phyloP scores from a whole-genome alignment of 495 filamentous ascomycete species.

The Daldinia grandis region DNA sequence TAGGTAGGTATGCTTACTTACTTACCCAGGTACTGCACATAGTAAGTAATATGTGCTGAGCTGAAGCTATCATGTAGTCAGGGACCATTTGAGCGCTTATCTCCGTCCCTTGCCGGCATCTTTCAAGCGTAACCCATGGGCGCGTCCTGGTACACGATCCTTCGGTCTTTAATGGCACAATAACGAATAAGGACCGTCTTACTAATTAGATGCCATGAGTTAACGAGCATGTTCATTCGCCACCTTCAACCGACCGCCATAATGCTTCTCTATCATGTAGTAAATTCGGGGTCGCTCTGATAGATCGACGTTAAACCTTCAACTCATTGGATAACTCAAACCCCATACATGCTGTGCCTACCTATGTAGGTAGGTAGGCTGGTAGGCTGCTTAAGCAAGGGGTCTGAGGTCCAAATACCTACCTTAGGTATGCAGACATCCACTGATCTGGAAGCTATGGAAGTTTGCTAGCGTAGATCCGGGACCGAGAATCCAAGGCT shows the following conservation, averaged over 20 bases:
- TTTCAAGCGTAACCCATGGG: constrained; percentile 13
- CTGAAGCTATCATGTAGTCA: neutral
- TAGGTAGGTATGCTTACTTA: no score
- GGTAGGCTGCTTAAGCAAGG: constrained; percentile 25
- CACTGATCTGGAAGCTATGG: constrained; percentile 28
- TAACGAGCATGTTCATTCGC: constrained; percentile 22
- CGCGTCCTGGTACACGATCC: constrained; percentile 37
- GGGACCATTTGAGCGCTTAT: neutral
- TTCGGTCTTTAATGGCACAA: constrained; percentile 13
- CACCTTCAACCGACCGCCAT: constrained; percentile 28
- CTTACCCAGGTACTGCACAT: no score
- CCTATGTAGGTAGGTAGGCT: no score
- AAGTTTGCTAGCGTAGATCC: constrained; percentile 37
- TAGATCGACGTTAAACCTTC: constrained; percentile 24
- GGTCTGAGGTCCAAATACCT: neutral
- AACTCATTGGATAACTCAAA: constrained; percentile 20
- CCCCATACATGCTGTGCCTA: constrained; percentile 20
- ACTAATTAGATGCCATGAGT: constrained; percentile 17
- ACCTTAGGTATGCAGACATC: neutral
- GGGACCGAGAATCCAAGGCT: constrained; percentile 30
- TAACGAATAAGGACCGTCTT: constrained; percentile 22
- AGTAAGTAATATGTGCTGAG: neutral
- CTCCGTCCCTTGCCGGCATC: neutral
- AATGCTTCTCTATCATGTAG: constrained; percentile 25
- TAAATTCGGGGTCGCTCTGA: constrained; percentile 7